Evolutionary conservation across 345 rosid species (phyloP), one percentile per base, ranked within the genome.

Genomic region (Eucalyptus fibrosa): DNA sequence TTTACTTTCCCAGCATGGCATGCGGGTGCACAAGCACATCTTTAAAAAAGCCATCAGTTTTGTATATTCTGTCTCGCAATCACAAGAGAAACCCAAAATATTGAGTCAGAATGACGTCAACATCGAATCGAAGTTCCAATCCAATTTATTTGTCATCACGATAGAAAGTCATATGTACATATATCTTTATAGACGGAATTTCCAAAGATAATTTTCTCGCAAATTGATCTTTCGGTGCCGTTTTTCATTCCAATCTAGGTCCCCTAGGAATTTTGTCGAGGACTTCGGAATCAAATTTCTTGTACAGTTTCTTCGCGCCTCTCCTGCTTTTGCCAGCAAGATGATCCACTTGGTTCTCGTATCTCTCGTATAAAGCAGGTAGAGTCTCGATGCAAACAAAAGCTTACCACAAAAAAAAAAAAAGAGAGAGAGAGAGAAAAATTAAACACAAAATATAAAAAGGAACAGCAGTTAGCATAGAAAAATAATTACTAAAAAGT

Each of bases 231-330:
- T 69, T 40, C 45, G 44, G 26, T 11, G 45, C 45, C 45, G 4
- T 37, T 11, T 67, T 88, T 77, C 45, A 89, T 32, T 56, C 28
- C 62, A 67, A 53, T 90, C 91, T 89, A 21, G 92, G 89, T 67
- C 93, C 94, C 89, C 90, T 92, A 67, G 96, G 96, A 69, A 95
- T 93, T 90, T 90, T 95, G 91, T 92, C 85, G 86, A 93, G 91
- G 88, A 94, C 91, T 91, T 89, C 67, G 89, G 94, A 88, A 86
- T 92, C 94, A 85, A 95, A 88, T 45, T 92, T 89, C 40, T 90
- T 77, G 59, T 91, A 90, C 86, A 93, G 88, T 11, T 88, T 92
- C 92, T 88, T 89, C 89, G 90, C 86, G 51, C 90, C 59, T 77
- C 80, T 90, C 86, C 92, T 94, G 86, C 93, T 90, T 91, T 89